Evolutionary conservation across 192 early-diverging fungal species (phyloP), one percentile per base, ranked within the genome.

Genomic region (Ambispora gerdemannii): DNA sequence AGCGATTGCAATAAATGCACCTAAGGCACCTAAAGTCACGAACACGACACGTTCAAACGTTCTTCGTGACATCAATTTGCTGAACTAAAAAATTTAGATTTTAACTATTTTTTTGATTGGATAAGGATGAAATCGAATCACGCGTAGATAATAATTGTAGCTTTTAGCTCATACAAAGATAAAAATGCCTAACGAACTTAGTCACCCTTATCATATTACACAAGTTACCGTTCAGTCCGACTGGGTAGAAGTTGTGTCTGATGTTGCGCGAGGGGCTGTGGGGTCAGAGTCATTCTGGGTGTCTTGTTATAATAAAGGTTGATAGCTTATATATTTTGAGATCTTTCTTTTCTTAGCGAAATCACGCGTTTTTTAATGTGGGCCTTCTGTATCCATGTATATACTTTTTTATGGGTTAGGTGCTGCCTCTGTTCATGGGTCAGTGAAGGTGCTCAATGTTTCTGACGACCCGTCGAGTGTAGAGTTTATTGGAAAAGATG

Each of bases 191-290:
- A 64, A 64, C 10, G 62, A 64, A 64, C 30, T 64, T 15, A 64
- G 22, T 47, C 30, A 47, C 62, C 62, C 36, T 25, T 32, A 32
- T 47, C 33, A 47, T 22, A 47, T 64, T 22, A 31, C 62, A 22
- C 76, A 74, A 55, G 73, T 82, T 31, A 81, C 81, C 1, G 79
- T 85, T 2, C 83, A 85, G 61, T 64, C 79, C 3, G 83, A 85
- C 65, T 85, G 83, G 83, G 73, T 76, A 22, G 74, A 76, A 13
- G 79, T 82, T 15, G 65, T 81, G 20, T 32, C 73, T 8, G 83
- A 85, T 24, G 77, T 79, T 2, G 43, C 72, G 31, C 66, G 67
- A 56, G 56, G 72, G n/a, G 76, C 60, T 31, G 71, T 65, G 50
- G 60, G 56, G 17, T 61, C 75, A 2, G 81, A 75, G 4, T 50